A percentile compares a stretch with the other conserved stretches of the same genome.
phyloP scores from a whole-genome alignment of 176 grass and related monocot species.

The Carex cristatella region DNA sequence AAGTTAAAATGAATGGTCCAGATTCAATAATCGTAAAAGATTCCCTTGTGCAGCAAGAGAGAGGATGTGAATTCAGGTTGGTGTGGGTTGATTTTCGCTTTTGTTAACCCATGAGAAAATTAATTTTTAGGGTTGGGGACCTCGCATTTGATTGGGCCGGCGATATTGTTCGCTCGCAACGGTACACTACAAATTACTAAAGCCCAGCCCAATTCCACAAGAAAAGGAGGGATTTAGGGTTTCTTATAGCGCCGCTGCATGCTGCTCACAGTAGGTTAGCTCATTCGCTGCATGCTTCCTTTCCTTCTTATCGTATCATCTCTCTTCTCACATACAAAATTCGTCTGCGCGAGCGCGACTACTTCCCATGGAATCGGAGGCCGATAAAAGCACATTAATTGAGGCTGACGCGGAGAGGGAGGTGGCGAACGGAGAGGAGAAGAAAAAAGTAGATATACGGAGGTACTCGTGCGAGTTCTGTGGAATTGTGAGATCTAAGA shows the following conservation, averaged over 20 bases:
- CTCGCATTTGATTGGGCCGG: not conserved
- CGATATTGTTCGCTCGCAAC: not conserved
- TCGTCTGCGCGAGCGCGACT: not conserved
- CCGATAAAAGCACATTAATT: not conserved
- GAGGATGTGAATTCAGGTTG: no score
- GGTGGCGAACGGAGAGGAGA: not conserved
- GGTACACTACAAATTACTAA: no score
- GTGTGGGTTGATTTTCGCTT: no score
- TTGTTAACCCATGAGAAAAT: no score
- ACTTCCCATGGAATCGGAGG: not conserved
- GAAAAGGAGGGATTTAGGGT: not conserved
- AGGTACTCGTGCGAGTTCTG: conserved; percentile 17
- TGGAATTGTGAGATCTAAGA: conserved; percentile 18
- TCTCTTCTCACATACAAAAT: not conserved
- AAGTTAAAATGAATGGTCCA: no score
- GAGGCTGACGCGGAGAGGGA: not conserved
- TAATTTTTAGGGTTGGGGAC: not conserved
- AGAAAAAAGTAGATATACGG: conserved; percentile 4
- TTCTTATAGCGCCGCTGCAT: not conserved
- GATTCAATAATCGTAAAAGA: no score
- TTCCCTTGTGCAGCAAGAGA: no score
- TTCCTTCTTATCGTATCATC: not conserved
- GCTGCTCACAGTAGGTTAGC: not conserved
- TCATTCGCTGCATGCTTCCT: not conserved
- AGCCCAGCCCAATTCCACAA: no score